A percentile compares a stretch with the other conserved stretches of the same genome.
Conservation (phyloP, 441 rosid genomes). For the Hypseocharis bilobata region DNA sequence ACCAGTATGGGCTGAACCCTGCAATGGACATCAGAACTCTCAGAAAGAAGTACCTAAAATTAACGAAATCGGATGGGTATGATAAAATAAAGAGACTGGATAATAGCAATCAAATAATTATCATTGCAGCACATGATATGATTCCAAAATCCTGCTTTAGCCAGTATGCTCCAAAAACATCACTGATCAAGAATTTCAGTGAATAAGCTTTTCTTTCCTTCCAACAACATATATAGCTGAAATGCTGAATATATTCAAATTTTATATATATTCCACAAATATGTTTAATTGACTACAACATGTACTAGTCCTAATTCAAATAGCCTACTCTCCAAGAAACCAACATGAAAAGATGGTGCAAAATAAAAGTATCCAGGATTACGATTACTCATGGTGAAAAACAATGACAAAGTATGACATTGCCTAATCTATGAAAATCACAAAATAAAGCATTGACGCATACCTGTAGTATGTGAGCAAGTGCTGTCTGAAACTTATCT, state of each 20-base stretch:
- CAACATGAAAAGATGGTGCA: neutral
- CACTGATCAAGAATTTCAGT: neutral
- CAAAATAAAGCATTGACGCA: constrained; percentile 17
- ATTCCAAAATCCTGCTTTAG: neutral
- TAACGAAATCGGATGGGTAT: neutral
- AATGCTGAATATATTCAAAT: neutral
- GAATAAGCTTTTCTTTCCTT: neutral
- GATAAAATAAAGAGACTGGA: neutral
- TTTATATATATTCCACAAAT: neutral
- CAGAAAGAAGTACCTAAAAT: neutral
- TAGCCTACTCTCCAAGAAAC: neutral
- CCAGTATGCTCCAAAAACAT: neutral
- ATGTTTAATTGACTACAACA: neutral
- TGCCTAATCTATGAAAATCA: neutral
- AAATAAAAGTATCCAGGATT: neutral
- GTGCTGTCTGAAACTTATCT: constrained; percentile 94
- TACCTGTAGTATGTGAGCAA: constrained; percentile 97
- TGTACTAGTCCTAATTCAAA: neutral
- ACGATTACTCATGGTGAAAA: neutral
- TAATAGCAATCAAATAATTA: neutral
- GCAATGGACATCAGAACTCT: constrained; percentile 21
- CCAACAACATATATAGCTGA: neutral
- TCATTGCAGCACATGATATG: neutral
- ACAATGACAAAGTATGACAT: neutral
- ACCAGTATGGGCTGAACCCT: constrained; percentile 99